Percentiles rank a stretch among this genome's conserved stretches.
These are phyloP conservation scores for Luffa aegyptiaca DNA, from an alignment of 306 rosid species.

Conservation along the genomic window DNA sequence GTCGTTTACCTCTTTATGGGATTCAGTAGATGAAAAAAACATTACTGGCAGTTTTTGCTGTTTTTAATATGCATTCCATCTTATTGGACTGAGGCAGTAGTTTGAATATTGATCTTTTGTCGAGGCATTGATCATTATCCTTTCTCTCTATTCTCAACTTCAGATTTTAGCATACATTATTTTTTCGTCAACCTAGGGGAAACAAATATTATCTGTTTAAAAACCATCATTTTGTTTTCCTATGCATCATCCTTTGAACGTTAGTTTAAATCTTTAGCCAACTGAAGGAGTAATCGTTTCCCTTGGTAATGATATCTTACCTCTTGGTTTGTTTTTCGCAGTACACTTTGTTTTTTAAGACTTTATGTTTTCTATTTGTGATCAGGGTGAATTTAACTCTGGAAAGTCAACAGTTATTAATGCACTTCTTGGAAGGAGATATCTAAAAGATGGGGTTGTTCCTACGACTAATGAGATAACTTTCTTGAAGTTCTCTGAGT, in stretches of 20 bases:
- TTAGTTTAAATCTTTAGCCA: not conserved
- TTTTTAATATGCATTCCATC: not conserved
- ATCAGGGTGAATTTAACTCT: slow-evolving; percentile 95
- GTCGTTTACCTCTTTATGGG: not conserved
- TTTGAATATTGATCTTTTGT: not conserved
- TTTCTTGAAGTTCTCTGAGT: slow-evolving; percentile 54
- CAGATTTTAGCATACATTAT: not conserved
- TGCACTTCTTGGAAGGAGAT: slow-evolving; percentile 91
- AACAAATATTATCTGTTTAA: not conserved
- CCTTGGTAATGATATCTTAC: not conserved
- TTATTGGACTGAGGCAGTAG: not conserved
- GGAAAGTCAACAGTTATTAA: slow-evolving; percentile 95
- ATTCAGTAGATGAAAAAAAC: not conserved
- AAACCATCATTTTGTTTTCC: not conserved
- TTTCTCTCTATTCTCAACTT: not conserved
- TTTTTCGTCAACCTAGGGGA: not conserved
- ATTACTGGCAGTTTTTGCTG: not conserved
- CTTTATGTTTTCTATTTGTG: slow-evolving; percentile 11
- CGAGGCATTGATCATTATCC: not conserved
- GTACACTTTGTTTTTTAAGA: not conserved
- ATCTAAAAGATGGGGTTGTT: slow-evolving; percentile 92
- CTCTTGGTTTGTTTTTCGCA: not conserved
- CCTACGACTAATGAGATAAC: slow-evolving; percentile 98
- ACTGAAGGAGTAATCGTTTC: not conserved
- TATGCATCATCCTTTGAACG: not conserved